A percentile compares a stretch with the other conserved stretches of the same genome.
Evolutionary conservation across 768 basidiomycete species (phyloP).

Genomic region (Boletus subcaerulescens): DNA sequence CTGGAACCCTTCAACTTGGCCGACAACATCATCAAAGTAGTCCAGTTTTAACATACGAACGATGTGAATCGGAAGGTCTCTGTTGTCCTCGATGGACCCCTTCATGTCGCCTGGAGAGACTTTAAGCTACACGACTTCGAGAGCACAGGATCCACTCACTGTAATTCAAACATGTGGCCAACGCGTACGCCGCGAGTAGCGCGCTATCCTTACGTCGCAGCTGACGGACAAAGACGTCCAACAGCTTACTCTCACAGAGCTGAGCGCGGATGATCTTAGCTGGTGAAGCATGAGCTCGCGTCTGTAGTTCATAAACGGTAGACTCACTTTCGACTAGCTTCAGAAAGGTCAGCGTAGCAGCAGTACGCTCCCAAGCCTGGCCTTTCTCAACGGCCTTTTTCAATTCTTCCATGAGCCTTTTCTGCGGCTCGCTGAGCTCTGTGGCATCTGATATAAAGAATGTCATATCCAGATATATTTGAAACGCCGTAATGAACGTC

Average conservation of each 20-base stretch:
- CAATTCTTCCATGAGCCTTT: slow-evolving; percentile 11
- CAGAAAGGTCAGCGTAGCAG: slow-evolving; percentile 22
- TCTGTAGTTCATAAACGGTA: background rate
- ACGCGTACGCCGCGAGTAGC: slow-evolving; percentile 22
- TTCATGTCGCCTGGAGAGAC: slow-evolving; percentile 13
- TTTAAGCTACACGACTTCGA: background rate
- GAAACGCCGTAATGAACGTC: background rate
- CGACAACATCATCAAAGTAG: slow-evolving; percentile 22
- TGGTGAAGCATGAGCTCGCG: slow-evolving; percentile 1
- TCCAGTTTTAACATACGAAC: slow-evolving; percentile 19
- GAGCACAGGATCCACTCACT: slow-evolving; percentile 4
- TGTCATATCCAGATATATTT: slow-evolving; percentile 1
- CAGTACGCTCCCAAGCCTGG: slow-evolving; percentile 16
- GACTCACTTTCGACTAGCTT: slow-evolving; percentile 20
- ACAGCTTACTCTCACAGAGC: slow-evolving; percentile 8
- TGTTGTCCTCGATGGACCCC: slow-evolving; percentile 1
- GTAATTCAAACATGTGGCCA: slow-evolving; percentile 16
- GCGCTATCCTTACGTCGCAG: slow-evolving; percentile 14
- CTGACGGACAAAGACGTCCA: slow-evolving; percentile 14
- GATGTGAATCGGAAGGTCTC: slow-evolving; percentile 11
- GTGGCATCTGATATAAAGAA: background rate
- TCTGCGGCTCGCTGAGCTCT: background rate
- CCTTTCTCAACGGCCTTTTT: background rate
- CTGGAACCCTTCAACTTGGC: slow-evolving; percentile 20
- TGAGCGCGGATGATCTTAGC: slow-evolving; percentile 4